phyloP scores from a whole-genome alignment of 2,329 filamentous ascomycete genomes.

The Colletotrichum brevisporum region DNA sequence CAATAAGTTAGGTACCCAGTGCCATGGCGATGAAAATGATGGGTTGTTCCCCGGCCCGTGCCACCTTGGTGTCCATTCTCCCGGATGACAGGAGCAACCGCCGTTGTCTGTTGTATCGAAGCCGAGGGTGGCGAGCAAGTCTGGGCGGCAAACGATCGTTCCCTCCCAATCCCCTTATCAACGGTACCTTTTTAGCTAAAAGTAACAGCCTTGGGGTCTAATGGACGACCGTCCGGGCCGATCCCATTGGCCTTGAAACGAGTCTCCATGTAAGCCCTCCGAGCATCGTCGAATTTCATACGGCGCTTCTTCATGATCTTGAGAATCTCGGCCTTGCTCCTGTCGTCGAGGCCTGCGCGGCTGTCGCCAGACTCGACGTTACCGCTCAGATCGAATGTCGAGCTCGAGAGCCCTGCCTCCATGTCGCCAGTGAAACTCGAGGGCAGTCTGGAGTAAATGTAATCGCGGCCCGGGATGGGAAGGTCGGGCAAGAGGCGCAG shows the following conservation, averaged over 20 bases:
- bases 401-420: conserved; percentile 87
- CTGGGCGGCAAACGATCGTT: background rate
- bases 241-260: conserved; percentile 91
- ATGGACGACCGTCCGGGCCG: conserved; percentile 86
- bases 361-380: conserved; percentile 87
- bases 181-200: conserved; percentile 73
- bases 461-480: conserved; percentile 66
- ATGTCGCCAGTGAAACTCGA: conserved; percentile 85
- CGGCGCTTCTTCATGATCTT: conserved; percentile 90
- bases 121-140: too few relatives aligned
- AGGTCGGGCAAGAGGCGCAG: conserved; percentile 75
- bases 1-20: too few relatives aligned
- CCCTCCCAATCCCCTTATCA: background rate
- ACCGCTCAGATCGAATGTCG: conserved; percentile 83
- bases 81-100: too few relatives aligned
- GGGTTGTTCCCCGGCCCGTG: too few relatives aligned
- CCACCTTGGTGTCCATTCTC: too few relatives aligned
- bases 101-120: too few relatives aligned
- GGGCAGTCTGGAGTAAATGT: conserved; percentile 84
- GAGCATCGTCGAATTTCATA: conserved; percentile 91
- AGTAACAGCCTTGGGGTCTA: conserved; percentile 95
- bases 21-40: too few relatives aligned
- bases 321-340: conserved; percentile 85
- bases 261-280: conserved; percentile 87
- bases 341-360: conserved; percentile 84